Conservation (phyloP, 2,329 filamentous ascomycete species). For the Colletotrichum sp. region DNA sequence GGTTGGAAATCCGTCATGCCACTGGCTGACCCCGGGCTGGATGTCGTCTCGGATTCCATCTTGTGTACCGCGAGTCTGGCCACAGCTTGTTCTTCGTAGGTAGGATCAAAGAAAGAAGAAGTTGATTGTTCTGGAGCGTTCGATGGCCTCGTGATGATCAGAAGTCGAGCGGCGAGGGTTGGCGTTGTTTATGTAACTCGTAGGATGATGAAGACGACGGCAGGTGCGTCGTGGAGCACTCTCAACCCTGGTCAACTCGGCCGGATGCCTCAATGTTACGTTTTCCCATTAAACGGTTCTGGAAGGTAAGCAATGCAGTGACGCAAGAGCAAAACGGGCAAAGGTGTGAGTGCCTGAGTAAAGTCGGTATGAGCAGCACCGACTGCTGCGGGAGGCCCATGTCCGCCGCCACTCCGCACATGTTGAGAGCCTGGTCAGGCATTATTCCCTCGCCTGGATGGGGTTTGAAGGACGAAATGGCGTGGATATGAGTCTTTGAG, state of each 20-base stretch:
- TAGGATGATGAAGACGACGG: not conserved
- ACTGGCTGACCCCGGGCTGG: not conserved
- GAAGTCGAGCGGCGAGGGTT: not conserved
- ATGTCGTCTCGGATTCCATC: not conserved
- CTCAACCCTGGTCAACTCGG: not conserved
- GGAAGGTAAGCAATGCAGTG: not conserved
- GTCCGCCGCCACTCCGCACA: not conserved
- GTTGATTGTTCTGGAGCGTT: not conserved
- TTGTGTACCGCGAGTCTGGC: not conserved
- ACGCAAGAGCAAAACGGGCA: not conserved
- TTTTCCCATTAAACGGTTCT: not conserved
- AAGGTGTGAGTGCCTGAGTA: not conserved
- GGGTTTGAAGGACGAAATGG: not conserved
- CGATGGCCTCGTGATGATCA: not conserved
- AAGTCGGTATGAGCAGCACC: not conserved
- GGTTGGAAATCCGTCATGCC: not conserved
- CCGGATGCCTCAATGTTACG: slow-evolving; percentile 8
- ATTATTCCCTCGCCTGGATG: not conserved
- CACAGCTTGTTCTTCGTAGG: not conserved
- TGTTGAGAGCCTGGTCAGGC: not conserved
- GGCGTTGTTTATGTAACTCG: slow-evolving; percentile 17
- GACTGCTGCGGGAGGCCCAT: not conserved
- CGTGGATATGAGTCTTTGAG: not conserved
- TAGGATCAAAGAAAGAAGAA: not conserved
- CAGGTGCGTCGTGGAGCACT: not conserved